phyloP scores from a whole-genome alignment of 2,329 filamentous ascomycete genomes.

The Paracoccidioides lutzii region DNA sequence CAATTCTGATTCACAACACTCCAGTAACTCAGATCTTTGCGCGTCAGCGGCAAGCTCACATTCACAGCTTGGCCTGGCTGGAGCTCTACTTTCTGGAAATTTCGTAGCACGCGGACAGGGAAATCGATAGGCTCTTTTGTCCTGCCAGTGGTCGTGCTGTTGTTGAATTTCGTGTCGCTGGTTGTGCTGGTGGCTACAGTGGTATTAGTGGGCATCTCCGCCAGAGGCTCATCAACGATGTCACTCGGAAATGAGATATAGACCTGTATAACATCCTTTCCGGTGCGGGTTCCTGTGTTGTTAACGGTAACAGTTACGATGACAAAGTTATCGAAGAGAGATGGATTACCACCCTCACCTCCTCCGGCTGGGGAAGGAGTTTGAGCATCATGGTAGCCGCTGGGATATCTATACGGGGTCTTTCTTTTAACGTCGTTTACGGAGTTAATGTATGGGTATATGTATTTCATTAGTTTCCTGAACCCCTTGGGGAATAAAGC shows the following conservation, averaged over 20 bases:
- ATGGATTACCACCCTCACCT: conserved; percentile 47
- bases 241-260: conserved; percentile 37
- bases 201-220: background rate
- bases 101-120: conserved; percentile 33
- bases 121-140: conserved; percentile 6
- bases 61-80: conserved; percentile 28
- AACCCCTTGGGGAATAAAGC: conserved; percentile 50
- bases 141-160: background rate
- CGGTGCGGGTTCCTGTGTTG: conserved; percentile 39
- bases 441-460: conserved; percentile 56
- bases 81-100: conserved; percentile 40
- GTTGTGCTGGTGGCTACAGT: background rate
- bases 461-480: conserved; percentile 52
- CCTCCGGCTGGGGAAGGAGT: conserved; percentile 53
- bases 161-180: background rate
- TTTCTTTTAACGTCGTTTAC: conserved; percentile 36
- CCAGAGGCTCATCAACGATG: conserved; percentile 24
- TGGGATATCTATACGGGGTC: conserved; percentile 38
- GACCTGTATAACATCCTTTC: conserved; percentile 42
- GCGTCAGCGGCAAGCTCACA: conserved; percentile 34
- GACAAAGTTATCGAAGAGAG: conserved; percentile 42
- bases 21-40: conserved; percentile 27
- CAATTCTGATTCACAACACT: conserved; percentile 24
- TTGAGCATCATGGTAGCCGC: conserved; percentile 41
- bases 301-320: conserved; percentile 36